Conservation (phyloP, 2,329 filamentous ascomycete species). For the Pseudocercospora fijiensis region DNA sequence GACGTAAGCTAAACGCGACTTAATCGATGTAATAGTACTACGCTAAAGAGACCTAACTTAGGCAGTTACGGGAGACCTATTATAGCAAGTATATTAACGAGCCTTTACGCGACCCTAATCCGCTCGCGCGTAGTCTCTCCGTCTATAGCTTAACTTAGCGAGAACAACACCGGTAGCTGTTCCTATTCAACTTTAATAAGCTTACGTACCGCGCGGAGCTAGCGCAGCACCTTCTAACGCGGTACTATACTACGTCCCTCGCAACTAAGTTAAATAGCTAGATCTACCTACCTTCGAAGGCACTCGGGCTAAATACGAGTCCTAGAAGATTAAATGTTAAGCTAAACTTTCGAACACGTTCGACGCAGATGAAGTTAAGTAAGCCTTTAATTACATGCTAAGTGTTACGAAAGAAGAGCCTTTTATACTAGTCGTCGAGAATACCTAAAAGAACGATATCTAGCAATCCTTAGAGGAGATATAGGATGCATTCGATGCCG, state of each 20-base stretch:
- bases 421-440: neutral
- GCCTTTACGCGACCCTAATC: neutral
- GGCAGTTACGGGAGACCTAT: neutral
- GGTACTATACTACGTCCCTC: neutral
- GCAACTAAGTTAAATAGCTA: neutral
- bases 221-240: neutral
- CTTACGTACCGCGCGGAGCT: neutral
- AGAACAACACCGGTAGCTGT: neutral
- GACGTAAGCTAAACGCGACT: neutral
- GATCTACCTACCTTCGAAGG: neutral
- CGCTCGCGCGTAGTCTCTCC: no score
- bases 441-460: neutral
- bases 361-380: neutral
- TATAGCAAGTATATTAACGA: neutral
- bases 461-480: neutral
- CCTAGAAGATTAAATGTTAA: neutral
- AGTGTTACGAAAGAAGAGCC: neutral
- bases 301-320: neutral
- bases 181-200: neutral
- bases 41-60: neutral
- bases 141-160: no score
- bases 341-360: neutral
- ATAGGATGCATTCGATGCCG: neutral
- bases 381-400: no score
- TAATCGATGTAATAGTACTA: neutral